phyloP scores from a whole-genome alignment of 371 early-diverging fungal species.

The Coemansia sp. region DNA sequence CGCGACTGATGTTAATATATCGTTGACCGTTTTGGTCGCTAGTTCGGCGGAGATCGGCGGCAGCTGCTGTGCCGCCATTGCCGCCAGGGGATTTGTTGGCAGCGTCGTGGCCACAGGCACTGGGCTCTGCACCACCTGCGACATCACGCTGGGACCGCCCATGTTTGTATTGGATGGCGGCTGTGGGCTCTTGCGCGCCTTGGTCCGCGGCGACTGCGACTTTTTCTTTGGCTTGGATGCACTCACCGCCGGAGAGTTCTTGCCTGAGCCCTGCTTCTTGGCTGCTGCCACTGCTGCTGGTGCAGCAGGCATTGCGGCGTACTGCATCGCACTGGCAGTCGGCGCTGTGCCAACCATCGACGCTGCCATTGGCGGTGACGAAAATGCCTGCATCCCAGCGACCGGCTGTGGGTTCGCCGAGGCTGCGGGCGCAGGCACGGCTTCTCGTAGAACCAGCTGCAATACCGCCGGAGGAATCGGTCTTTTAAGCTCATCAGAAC shows the following conservation, averaged over 20 bases:
- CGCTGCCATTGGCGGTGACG: slow-evolving; percentile 1
- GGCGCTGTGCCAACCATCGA: not conserved
- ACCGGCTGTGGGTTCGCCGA: not conserved
- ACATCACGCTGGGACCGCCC: not conserved
- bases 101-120: not conserved
- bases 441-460: slow-evolving; percentile 11
- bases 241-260: slow-evolving; percentile 33
- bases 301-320: not conserved
- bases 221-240: slow-evolving; percentile 44
- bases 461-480: slow-evolving; percentile 13
- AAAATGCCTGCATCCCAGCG: not conserved
- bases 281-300: not conserved
- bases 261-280: slow-evolving; percentile 35
- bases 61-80: slow-evolving; percentile 7
- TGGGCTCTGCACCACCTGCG: not conserved
- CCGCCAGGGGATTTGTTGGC: not conserved
- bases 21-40: slow-evolving; percentile 22
- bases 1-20: slow-evolving; percentile 8
- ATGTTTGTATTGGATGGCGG: slow-evolving; percentile 2
- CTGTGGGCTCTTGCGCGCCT: slow-evolving; percentile 37
- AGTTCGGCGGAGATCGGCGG: slow-evolving; percentile 32
- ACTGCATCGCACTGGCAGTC: slow-evolving; percentile 11
- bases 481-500: slow-evolving; percentile 8
- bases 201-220: slow-evolving; percentile 48
- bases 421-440: not conserved